Conservation (phyloP, 805 yeast species). For the Saccharomyces mikatae region DNA sequence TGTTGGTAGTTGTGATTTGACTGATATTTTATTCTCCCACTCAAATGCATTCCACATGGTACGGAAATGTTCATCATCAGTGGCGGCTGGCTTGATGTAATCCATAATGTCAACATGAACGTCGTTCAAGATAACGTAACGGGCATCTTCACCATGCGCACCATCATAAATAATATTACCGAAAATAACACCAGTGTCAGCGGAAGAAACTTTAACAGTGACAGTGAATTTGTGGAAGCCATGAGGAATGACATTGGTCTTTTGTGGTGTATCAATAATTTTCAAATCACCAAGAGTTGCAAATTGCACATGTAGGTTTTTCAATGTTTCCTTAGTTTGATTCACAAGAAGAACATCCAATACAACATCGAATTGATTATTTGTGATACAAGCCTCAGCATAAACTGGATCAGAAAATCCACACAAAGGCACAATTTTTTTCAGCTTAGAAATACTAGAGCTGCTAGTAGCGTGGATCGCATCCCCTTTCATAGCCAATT, state of each 20-base stretch:
- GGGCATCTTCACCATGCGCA: slow-evolving; percentile 80
- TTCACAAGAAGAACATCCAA: slow-evolving; percentile 89
- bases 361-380: slow-evolving; percentile 94
- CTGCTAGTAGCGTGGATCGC: slow-evolving; percentile 42
- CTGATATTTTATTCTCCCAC: slow-evolving; percentile 97
- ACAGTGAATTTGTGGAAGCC: slow-evolving; percentile 87
- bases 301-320: slow-evolving; percentile 87
- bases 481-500: slow-evolving; percentile 40
- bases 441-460: slow-evolving; percentile 67
- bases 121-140: slow-evolving; percentile 86
- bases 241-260: slow-evolving; percentile 92
- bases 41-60: slow-evolving; percentile 99
- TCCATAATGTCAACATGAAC: slow-evolving; percentile 96
- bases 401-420: slow-evolving; percentile 97
- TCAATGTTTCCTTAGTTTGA: slow-evolving; percentile 85
- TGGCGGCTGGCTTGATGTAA: slow-evolving; percentile 89
- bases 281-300: slow-evolving; percentile 94
- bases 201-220: slow-evolving; percentile 89
- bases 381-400: slow-evolving; percentile 93
- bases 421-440: slow-evolving; percentile 86
- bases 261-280: slow-evolving; percentile 83
- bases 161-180: slow-evolving; percentile 97
- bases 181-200: slow-evolving; percentile 95
- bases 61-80: slow-evolving; percentile 85
- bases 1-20: slow-evolving; percentile 57